A percentile compares a stretch with the other conserved stretches of the same genome.
Conservation (phyloP, 1,139 yeast genomes). For the Yamadazyma trypodendri region DNA sequence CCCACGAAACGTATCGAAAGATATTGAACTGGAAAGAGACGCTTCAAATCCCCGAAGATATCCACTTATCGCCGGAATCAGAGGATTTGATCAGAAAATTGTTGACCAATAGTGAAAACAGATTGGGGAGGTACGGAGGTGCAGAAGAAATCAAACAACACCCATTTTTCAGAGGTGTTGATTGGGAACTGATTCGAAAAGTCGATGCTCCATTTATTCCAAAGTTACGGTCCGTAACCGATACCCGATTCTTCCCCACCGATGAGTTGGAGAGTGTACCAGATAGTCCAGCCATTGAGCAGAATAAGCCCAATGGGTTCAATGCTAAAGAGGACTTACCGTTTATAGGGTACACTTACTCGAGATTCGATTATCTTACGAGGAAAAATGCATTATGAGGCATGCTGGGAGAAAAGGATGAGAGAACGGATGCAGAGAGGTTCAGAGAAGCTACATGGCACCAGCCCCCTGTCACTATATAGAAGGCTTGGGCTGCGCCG, state of each 20-base stretch:
- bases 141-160: slow-evolving; percentile 91
- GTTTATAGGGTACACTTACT: slow-evolving; percentile 93
- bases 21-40: slow-evolving; percentile 95
- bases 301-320: slow-evolving; percentile 43
- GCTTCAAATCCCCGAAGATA: slow-evolving; percentile 90
- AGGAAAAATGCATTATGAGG: slow-evolving; percentile 72
- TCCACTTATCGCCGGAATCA: slow-evolving; percentile 89
- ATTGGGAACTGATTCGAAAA: slow-evolving; percentile 89
- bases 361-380: slow-evolving; percentile 89
- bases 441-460: no score
- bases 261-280: slow-evolving; percentile 96
- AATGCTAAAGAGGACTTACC: slow-evolving; percentile 84
- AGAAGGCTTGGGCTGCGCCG: no score
- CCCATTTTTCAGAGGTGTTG: slow-evolving; percentile 94
- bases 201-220: slow-evolving; percentile 94
- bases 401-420: no score
- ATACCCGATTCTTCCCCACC: slow-evolving; percentile 96
- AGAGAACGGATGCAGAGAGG: no score
- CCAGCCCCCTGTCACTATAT: no score
- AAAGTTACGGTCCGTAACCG: slow-evolving; percentile 69
- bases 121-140: slow-evolving; percentile 90
- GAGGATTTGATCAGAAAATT: slow-evolving; percentile 87
- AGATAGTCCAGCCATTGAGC: slow-evolving; percentile 78
- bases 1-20: slow-evolving; percentile 96
- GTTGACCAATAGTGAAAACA: slow-evolving; percentile 77